Percentiles rank a stretch among this genome's conserved stretches.
Conservation (phyloP, 192 early-diverging fungal genomes). For the Umbelopsis vinacea region DNA sequence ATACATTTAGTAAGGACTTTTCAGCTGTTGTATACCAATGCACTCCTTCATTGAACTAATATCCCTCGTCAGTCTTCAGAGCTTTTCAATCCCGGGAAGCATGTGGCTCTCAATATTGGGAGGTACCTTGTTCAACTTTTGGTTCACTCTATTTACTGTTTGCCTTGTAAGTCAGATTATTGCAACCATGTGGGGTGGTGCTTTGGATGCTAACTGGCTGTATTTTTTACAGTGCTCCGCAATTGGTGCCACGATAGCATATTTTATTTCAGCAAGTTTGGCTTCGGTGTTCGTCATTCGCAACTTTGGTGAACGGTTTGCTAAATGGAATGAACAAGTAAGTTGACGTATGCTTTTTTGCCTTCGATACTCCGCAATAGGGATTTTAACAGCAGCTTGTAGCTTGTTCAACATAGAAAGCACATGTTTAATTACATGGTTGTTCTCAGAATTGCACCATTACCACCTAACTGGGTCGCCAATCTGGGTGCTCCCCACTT, state of each 20-base stretch:
- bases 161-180: conserved; percentile 40
- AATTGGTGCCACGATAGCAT: conserved; percentile 56
- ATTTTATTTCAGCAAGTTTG: conserved; percentile 51
- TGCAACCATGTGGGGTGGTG: not conserved
- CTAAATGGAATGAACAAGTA: conserved; percentile 50
- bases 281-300: conserved; percentile 54
- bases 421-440: conserved; percentile 65
- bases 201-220: not conserved
- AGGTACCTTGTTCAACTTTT: conserved; percentile 59
- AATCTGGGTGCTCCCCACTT: conserved; percentile 64
- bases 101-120: conserved; percentile 67
- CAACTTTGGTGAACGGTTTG: conserved; percentile 48
- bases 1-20: conserved; percentile 60
- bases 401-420: conserved; percentile 49
- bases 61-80: conserved; percentile 49
- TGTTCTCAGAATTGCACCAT: conserved; percentile 55
- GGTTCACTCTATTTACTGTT: conserved; percentile 52
- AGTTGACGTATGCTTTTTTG: conserved; percentile 2
- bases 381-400: not conserved
- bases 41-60: not conserved
- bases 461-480: conserved; percentile 65
- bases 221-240: conserved; percentile 52
- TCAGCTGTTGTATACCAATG: not conserved
- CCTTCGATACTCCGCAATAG: not conserved
- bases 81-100: conserved; percentile 64